These are phyloP conservation scores for Phytophthora vignae DNA, from an alignment of 352 stramenopile species.

Conservation along the genomic window DNA sequence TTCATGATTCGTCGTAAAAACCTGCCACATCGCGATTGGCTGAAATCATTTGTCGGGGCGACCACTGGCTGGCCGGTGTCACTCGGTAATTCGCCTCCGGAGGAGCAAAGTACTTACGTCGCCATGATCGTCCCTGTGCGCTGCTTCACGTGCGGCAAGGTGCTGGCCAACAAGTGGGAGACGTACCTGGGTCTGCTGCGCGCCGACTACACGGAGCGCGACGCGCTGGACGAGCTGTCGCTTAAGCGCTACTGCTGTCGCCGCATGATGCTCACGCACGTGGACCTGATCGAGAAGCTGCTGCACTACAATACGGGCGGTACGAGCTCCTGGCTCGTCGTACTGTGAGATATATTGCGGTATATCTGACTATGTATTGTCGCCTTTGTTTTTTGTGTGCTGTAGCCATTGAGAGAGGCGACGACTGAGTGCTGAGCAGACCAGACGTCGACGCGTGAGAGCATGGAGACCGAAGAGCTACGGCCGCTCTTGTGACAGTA, in stretches of 20 bases:
- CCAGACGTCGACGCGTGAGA: constrained; percentile 22
- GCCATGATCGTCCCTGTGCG: constrained; percentile 99
- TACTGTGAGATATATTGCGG: neutral
- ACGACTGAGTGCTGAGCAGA: constrained; percentile 52
- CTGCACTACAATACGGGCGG: constrained; percentile 99
- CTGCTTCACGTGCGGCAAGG: constrained; percentile 99
- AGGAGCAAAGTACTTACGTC: constrained; percentile 7
- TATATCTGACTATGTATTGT: constrained; percentile 9
- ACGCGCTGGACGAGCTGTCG: constrained; percentile 98
- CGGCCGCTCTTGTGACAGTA: constrained; percentile 43
- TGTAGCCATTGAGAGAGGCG: constrained; percentile 84
- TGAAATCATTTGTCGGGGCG: neutral
- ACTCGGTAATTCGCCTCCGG: constrained; percentile 29
- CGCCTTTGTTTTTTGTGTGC: constrained; percentile 1
- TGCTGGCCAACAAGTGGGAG: constrained; percentile 99
- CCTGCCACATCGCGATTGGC: constrained; percentile 8
- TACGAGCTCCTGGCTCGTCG: constrained; percentile 31
- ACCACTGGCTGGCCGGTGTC: constrained; percentile 22
- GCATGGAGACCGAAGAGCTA: constrained; percentile 38
- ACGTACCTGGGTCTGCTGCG: constrained; percentile 98
- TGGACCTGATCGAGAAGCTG: constrained; percentile 99
- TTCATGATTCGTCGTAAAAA: neutral
- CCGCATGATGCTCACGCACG: constrained; percentile 99
- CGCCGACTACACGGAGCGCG: constrained; percentile 97
- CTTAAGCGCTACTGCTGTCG: constrained; percentile 99